Percentiles rank a stretch among this genome's conserved stretches.
Conservation (phyloP, 129 eudicot genomes). For the Daucus carota region DH1_v3.0 NC_030381.2:31027001-31027500, state of each 20-base stretch:
- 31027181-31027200: slow-evolving; percentile 10
- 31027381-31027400: background rate
- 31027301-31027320: background rate
- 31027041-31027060: background rate
- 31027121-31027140: slow-evolving; percentile 83
- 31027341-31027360: background rate
- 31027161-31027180: slow-evolving; percentile 38
- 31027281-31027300: background rate
- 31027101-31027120: slow-evolving; percentile 48
- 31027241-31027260: background rate
- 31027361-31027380: background rate
- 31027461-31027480: too few relatives aligned
- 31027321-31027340: background rate
- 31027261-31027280: too few relatives aligned
- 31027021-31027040: background rate
- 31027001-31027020: background rate
- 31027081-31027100: background rate
- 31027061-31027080: background rate
- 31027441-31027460: too few relatives aligned
- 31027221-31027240: background rate
- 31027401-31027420: background rate
- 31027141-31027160: slow-evolving; percentile 66
- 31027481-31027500: too few relatives aligned
- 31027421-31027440: background rate
- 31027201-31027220: slow-evolving; percentile 13